Percentiles rank a stretch among this genome's conserved stretches.
phyloP scores from a whole-genome alignment of 2,329 filamentous ascomycete species.

The Aspergillus sp. region DNA sequence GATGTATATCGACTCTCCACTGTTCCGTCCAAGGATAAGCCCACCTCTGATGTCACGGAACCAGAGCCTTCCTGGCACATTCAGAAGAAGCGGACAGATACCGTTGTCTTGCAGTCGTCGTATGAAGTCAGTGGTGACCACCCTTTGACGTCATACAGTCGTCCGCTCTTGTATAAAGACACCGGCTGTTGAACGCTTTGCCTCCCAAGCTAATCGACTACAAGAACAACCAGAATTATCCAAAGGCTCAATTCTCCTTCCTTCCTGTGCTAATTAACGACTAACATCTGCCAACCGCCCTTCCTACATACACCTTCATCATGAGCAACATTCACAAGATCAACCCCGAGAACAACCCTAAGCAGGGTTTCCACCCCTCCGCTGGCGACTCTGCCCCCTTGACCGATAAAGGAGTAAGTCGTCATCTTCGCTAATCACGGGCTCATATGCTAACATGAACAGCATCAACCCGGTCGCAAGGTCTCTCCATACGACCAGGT shows the following conservation, averaged over 20 bases:
- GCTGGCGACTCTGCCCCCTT: not conserved
- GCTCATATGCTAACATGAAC: not conserved
- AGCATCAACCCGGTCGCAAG: conserved; percentile 64
- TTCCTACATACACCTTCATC: not conserved
- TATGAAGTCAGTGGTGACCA: not conserved
- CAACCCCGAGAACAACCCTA: conserved; percentile 7
- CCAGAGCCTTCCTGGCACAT: not conserved
- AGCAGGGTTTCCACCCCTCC: conserved; percentile 8
- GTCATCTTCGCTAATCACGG: no score
- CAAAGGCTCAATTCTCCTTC: not conserved
- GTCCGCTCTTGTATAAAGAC: no score
- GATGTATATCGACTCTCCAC: not conserved
- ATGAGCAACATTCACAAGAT: conserved; percentile 8
- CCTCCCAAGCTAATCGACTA: not conserved
- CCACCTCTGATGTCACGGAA: not conserved
- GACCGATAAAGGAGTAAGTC: conserved; percentile 4
- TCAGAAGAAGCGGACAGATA: not conserved
- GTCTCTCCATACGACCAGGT: conserved; percentile 54
- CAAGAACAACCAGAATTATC: not conserved
- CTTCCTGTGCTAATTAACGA: not conserved
- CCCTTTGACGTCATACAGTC: conserved; percentile 2
- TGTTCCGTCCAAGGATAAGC: not conserved
- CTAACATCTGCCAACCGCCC: not conserved
- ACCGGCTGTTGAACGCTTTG: no score
- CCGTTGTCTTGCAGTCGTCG: not conserved